Percentiles rank a stretch among this genome's conserved stretches.
Conservation (phyloP, 1,284 basidiomycete species). For the Amylostereum areolatum region DNA sequence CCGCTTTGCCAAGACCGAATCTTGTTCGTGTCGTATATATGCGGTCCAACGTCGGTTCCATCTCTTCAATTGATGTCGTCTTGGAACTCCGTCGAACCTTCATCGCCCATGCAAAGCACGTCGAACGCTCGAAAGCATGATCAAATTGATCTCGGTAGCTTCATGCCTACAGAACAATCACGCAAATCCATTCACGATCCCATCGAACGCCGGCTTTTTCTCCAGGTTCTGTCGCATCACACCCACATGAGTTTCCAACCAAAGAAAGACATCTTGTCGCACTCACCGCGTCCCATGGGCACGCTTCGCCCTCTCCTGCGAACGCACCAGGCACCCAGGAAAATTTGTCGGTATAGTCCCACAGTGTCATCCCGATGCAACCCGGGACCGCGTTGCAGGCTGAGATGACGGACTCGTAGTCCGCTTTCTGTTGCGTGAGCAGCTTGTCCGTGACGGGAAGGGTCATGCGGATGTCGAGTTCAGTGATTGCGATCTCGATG, state of each 20-base stretch:
- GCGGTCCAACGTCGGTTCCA: too few relatives aligned
- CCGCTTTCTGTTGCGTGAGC: constrained; percentile 45
- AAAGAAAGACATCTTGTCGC: neutral
- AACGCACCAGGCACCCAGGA: constrained; percentile 50
- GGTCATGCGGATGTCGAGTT: constrained; percentile 55
- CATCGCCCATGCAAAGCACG: too few relatives aligned
- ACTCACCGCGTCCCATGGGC: constrained; percentile 42
- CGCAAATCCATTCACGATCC: constrained; percentile 18
- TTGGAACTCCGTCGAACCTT: too few relatives aligned
- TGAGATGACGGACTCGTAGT: constrained; percentile 47
- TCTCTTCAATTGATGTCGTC: too few relatives aligned
- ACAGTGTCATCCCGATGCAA: constrained; percentile 50
- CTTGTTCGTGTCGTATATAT: too few relatives aligned
- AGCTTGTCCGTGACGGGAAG: constrained; percentile 41
- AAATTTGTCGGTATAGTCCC: constrained; percentile 52
- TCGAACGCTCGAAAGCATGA: too few relatives aligned
- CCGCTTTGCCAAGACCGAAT: too few relatives aligned
- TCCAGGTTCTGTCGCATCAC: constrained; percentile 13
- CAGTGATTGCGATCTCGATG: constrained; percentile 53
- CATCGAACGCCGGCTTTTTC: constrained; percentile 23
- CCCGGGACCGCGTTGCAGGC: constrained; percentile 44
- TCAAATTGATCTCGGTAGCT: too few relatives aligned
- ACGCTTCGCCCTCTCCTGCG: constrained; percentile 41
- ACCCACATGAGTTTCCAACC: neutral
- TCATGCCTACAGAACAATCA: too few relatives aligned